These are phyloP conservation scores for Citrus mangshanensis DNA, from an alignment of 345 rosid genomes.

Conservation along the genomic window DNA sequence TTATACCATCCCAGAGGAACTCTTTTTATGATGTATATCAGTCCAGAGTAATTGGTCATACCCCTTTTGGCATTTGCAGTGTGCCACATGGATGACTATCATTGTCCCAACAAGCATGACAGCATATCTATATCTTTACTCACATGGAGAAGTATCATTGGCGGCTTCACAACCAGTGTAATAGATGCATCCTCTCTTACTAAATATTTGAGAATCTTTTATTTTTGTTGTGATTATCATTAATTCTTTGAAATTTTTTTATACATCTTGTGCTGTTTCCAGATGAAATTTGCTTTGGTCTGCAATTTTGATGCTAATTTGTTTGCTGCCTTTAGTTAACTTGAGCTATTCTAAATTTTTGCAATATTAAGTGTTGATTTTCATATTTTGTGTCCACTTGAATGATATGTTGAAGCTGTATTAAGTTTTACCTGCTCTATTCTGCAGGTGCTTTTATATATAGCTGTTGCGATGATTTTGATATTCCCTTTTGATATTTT, in stretches of 20 bases:
- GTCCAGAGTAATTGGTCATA: background rate
- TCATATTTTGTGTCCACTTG: background rate
- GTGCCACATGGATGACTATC: conserved; percentile 97
- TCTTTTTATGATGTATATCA: background rate
- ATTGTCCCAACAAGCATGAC: conserved; percentile 91
- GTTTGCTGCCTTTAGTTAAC: background rate
- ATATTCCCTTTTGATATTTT: conserved; percentile 88
- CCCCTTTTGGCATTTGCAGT: conserved; percentile 43
- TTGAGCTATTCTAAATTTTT: background rate
- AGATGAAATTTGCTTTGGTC: background rate
- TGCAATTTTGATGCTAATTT: background rate
- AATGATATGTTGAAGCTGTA: background rate
- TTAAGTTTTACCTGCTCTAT: conserved; percentile 12
- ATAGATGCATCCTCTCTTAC: conserved; percentile 81
- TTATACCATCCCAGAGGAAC: background rate
- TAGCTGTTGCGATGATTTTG: conserved; percentile 58
- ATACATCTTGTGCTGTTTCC: background rate
- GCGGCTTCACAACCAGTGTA: conserved; percentile 99
- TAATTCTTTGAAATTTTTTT: conserved; percentile 4
- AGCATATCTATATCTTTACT: conserved; percentile 89
- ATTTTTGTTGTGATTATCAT: background rate
- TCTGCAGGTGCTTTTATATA: conserved; percentile 78
- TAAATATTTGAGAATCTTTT: background rate
- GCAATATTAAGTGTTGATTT: background rate
- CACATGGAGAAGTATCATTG: conserved; percentile 89